Base-by-base conservation (phyloP, 345 rosid species). In the Carallia brachiata region DNA sequence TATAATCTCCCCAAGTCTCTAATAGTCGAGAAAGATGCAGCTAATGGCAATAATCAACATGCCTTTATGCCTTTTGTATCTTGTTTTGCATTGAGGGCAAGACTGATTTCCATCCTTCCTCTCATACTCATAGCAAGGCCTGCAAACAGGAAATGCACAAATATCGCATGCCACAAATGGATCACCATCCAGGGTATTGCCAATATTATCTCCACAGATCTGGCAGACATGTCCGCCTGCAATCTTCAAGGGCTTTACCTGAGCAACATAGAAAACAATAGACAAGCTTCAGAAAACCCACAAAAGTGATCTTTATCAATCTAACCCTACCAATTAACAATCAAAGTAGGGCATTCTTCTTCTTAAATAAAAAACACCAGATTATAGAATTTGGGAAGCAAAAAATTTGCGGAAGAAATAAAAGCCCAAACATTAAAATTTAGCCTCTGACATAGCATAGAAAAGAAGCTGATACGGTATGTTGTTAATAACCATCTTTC, bases 51-150 rank as follows among this genome's bases (percentile, higher is more conserved):
- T n/a, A 4, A 19, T 62, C 5, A 6, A 78, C 72, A 54, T 63
- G 85, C 99, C 98, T 80, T 87, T 90, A 74, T 78, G 98, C 71
- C 84, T 86, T 87, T 75, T 87, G 88, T 95, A 95, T 73, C 84
- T 81, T 18, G 98, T 90, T 84, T 95, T 95, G 88, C 99, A 95
- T 64, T 90, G 97, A 74, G 97, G 99, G 74, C 99, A 95, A 36
- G 92, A 86, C 77, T 90, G 93, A 71, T 86, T 95, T 72, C 97
- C 98, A 39, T 95, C 88, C 77, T 90, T 95, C 81, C 98, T 83
- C 77, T 92, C 97, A 48, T 89, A 95, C 75, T 95, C 99, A 68
- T 92, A 92, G 82, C 97, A 95, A 32, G 97, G 90, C 57, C 97
- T 79, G 77, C 99, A 92, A 62, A 92, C 96, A 0, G 99, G 99